Base-by-base conservation (phyloP, 352 stramenopile genomes). In the Phytophthora palmivora region DNA sequence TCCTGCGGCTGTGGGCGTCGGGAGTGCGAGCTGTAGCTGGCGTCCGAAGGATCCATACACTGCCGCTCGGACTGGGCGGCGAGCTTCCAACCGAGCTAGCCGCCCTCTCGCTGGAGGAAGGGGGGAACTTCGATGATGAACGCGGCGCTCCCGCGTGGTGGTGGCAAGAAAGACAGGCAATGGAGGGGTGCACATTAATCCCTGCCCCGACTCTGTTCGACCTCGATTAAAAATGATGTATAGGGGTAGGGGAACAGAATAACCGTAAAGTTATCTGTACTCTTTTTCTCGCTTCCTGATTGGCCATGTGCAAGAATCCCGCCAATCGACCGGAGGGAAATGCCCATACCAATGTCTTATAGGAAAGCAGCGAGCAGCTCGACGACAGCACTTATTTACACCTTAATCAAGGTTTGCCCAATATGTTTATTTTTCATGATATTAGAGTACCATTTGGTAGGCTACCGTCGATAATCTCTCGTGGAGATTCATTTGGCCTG, bases 51-150 rank as follows among this genome's bases (percentile, higher is more conserved):
- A 3, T 71, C 43, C 63, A 70, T 70, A 34, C 54, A 21, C 38
- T 49, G 18, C 43, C 52, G 28, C 57, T 63, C 37, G 66, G 38
- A 49, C 39, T 46, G 60, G 61, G 60, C 49, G 66, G 59, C 59
- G 52, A 61, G 39, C 59, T 65, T 73, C 24, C 19, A n/a, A 69
- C n/a, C 33, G 41, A 41, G 51, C 52, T 61, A 18, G 52, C 58
- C 63, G 45, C 63, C 62, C 42, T 37, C 22, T 36, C 32, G 32
- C 19, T 36, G 49, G 49, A 61, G 42, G 33, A 16, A 61, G 32
- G 36, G 41, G 37, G 22, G 36, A 37, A 38, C 42, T 22, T 19
- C 42, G 24, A 48, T 16, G 18, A 47, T 21, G 51, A 42, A 42
- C 58, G 49, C 36, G 32, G 21, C 21, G n/a, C 51, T 58, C 36